Percentiles rank a stretch among this genome's conserved stretches.
phyloP scores from a whole-genome alignment of 148 eudicot species.

The Rhododendron molle region DNA sequence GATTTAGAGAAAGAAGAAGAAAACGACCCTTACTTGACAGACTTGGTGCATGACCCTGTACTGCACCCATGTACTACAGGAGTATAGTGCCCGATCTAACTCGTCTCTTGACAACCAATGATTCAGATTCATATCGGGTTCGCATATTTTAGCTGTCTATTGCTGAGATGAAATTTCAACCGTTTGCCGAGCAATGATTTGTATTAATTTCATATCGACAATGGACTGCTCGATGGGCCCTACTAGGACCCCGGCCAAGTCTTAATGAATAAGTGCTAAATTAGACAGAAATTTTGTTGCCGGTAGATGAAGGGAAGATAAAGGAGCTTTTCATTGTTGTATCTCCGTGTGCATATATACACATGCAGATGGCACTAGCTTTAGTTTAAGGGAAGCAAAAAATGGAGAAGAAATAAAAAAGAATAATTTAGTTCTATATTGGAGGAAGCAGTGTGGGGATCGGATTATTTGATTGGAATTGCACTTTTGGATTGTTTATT shows the following conservation, averaged over 20 bases:
- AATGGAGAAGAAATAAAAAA: slow-evolving; percentile 8
- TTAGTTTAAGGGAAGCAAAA: slow-evolving; percentile 14
- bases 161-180: neutral
- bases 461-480: slow-evolving; percentile 39
- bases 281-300: slow-evolving; percentile 10
- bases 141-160: neutral
- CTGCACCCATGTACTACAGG: too few species aligned
- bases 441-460: slow-evolving; percentile 28
- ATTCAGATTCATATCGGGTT: neutral
- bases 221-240: too few species aligned
- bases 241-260: neutral
- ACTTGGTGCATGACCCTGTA: neutral
- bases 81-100: neutral
- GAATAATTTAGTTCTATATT: slow-evolving; percentile 32
- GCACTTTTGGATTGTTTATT: slow-evolving; percentile 49
- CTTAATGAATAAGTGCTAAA: neutral
- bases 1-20: slow-evolving; percentile 14
- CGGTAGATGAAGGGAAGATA: slow-evolving; percentile 11
- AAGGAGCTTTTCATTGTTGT: slow-evolving; percentile 21
- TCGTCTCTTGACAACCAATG: neutral
- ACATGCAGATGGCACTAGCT: slow-evolving; percentile 20
- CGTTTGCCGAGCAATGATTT: too few species aligned
- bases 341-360: slow-evolving; percentile 4
- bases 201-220: too few species aligned
- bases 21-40: slow-evolving; percentile 9